Conservation (phyloP, 805 yeast species). For the Teunomyces tritomae region DNA sequence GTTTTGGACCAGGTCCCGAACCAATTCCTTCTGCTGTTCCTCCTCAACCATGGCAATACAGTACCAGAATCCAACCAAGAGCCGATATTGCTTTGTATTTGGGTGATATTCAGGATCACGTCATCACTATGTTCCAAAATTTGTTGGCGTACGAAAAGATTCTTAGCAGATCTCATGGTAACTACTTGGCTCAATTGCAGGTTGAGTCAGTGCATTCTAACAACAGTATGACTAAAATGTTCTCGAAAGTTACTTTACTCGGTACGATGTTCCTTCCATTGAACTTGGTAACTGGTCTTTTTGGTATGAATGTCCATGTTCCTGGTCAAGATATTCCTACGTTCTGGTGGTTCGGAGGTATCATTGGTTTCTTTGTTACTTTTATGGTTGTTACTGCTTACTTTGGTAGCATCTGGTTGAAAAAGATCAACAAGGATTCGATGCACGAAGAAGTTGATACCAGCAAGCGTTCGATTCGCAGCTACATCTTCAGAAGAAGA, state of each 20-base stretch:
- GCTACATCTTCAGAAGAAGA: slow-evolving; percentile 21
- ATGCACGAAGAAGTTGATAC: slow-evolving; percentile 6
- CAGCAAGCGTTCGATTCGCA: slow-evolving; percentile 19
- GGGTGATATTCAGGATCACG: slow-evolving; percentile 33
- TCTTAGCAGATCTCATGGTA: slow-evolving; percentile 25
- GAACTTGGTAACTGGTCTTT: slow-evolving; percentile 26
- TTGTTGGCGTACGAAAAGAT: slow-evolving; percentile 28
- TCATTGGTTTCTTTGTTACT: slow-evolving; percentile 21
- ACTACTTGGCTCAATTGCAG: slow-evolving; percentile 31
- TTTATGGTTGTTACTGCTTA: slow-evolving; percentile 25
- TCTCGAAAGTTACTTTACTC: slow-evolving; percentile 26
- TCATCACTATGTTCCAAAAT: slow-evolving; percentile 29
- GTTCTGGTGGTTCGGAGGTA: slow-evolving; percentile 20
- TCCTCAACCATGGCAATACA: slow-evolving; percentile 6
- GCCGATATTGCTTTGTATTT: slow-evolving; percentile 30
- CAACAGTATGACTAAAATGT: slow-evolving; percentile 22
- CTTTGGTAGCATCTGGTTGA: slow-evolving; percentile 20
- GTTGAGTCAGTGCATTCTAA: slow-evolving; percentile 27
- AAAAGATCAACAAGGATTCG: slow-evolving; percentile 10
- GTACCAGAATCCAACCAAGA: slow-evolving; percentile 17
- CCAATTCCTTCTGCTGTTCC: slow-evolving; percentile 18
- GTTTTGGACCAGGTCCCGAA: slow-evolving; percentile 37
- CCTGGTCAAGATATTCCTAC: slow-evolving; percentile 16
- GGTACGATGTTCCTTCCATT: slow-evolving; percentile 28
- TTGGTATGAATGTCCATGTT: slow-evolving; percentile 28